Evolutionary conservation across 371 early-diverging fungal genomes (phyloP), one percentile per base, ranked within the genome.

Genomic region (Coemansia sp.): DNA sequence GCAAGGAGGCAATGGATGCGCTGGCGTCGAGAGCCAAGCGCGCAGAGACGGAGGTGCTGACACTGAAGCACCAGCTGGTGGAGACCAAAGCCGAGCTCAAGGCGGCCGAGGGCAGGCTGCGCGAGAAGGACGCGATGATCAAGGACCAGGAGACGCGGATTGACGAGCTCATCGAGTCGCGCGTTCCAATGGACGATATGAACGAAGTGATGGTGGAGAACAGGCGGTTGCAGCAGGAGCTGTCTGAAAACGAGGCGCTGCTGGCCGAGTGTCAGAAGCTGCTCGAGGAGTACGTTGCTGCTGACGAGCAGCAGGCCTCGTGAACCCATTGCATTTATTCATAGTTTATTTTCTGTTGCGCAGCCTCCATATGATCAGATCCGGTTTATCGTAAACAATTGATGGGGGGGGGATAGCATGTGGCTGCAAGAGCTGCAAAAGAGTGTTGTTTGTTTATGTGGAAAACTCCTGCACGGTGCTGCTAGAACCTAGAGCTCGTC

Each of bases 141-240:
- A 61, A 45, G 60, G 76, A 70, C 45, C 76, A 75, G 58, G 67
- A 53, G 48, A 4, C 20, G 59, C 66, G 72, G 8, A 70, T 75
- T 4, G 65, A 75, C 34, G 76, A 75, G 38, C 66, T 75, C 8
- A 65, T 75, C 16, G 71, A 75, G 48, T 54, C 72, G 56, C 76
- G 71, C 14, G 76, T 75, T 2, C 76, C 76, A 14, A 42, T 39
- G 57, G 76, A 75, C 38, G 76, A 75, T 35, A 65, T 75, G 76
- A 42, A 75, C 50, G 72, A 66, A 20, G 34, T 75, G 6, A 59
- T 75, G 50, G 67, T 48, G 3, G 71, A 70, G 51, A 75, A 75
- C 55, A 39, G 43, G 34, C 58, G 66, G 10, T 59, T 74, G 47
- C 41, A 48, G 39, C 16, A 48, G 54, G 70, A 75, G 35, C 61